phyloP scores from a whole-genome alignment of 768 basidiomycete genomes.

The Exidia glandulosa region DNA sequence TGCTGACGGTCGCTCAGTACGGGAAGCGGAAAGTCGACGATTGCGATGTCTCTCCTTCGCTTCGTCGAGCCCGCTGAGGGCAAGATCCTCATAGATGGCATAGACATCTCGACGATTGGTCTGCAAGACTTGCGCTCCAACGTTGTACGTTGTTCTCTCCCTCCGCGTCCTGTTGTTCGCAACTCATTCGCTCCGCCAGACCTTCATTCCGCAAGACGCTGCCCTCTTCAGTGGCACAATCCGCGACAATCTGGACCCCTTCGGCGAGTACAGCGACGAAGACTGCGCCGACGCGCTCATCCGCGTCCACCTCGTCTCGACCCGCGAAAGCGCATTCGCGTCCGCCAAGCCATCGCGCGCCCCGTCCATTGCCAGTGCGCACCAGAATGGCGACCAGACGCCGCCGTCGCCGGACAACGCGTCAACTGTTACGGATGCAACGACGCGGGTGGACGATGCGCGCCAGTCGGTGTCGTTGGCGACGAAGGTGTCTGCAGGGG shows the following conservation, averaged over 20 bases:
- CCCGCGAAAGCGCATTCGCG: constrained; percentile 33
- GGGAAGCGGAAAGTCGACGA: constrained; percentile 15
- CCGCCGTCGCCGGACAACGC: constrained; percentile 19
- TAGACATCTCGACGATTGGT: constrained; percentile 30
- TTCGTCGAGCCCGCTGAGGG: constrained; percentile 27
- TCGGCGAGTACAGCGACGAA: constrained; percentile 61
- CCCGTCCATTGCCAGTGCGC: constrained; percentile 36
- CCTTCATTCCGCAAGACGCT: constrained; percentile 28
- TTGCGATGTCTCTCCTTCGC: constrained; percentile 26
- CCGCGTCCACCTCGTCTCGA: constrained; percentile 58
- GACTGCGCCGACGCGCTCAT: constrained; percentile 73
- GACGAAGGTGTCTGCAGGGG: constrained; percentile 74
- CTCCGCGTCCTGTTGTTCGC: not conserved
- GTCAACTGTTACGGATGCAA: constrained; percentile 29
- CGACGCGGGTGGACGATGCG: constrained; percentile 28
- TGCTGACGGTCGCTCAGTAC: not conserved
- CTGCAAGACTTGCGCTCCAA: constrained; percentile 20
- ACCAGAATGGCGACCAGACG: constrained; percentile 30
- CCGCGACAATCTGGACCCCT: constrained; percentile 20
- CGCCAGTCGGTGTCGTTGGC: constrained; percentile 55
- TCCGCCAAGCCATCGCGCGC: constrained; percentile 42
- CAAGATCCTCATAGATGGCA: constrained; percentile 27
- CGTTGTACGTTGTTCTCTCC: not conserved
- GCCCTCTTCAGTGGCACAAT: constrained; percentile 10
- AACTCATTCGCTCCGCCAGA: constrained; percentile 5